Base-by-base conservation (phyloP, 371 early-diverging fungal species). In the Mucor saturninus region DNA sequence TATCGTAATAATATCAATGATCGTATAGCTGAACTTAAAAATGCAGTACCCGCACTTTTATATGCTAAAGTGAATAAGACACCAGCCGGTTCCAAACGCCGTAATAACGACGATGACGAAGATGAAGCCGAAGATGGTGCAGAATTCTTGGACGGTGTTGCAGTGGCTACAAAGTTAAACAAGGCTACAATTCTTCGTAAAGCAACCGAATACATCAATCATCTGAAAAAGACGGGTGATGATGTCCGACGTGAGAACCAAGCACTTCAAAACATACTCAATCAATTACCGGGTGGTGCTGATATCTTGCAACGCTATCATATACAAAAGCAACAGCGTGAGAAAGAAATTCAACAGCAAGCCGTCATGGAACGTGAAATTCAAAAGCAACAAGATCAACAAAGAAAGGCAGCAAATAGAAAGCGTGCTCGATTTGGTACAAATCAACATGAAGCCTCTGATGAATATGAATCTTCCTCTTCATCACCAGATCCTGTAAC, bases 1-100 rank as follows among this genome's bases (percentile, higher is more conserved):
- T 95, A 95, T 72, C 88, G 97, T 61, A 95, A 92, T 75, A 95
- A 94, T 70, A 91, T 95, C 64, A 95, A 95, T 76, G 91, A 93
- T 65, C 86, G 94, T 37, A 95, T 96, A 55, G 79, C 89, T 35
- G 94, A 95, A 50, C 82, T 96, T 9, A 89, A 89, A 63, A 83
- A 85, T 59, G 89, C 91, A 0, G 93, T 96, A 3, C 97, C 97
- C 0, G 94, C 95, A 0, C 77, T 96, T 5, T 74, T 88, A 35
- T 83, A 87, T 71, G 77, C 84, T 40, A 84, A 84, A 67, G 66
- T 78, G 13, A 83, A 83, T 67, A 69, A 83, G 64, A 49, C 80
- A 68, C 46, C 45, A 14, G 32, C 55, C 15, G 61, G 72, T 48
- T 13, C 45, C 31, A 65, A 59, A 30, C 61, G 53, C 15, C 15